Conservation (phyloP, 768 basidiomycete species). For the Terana coerulea region DNA sequence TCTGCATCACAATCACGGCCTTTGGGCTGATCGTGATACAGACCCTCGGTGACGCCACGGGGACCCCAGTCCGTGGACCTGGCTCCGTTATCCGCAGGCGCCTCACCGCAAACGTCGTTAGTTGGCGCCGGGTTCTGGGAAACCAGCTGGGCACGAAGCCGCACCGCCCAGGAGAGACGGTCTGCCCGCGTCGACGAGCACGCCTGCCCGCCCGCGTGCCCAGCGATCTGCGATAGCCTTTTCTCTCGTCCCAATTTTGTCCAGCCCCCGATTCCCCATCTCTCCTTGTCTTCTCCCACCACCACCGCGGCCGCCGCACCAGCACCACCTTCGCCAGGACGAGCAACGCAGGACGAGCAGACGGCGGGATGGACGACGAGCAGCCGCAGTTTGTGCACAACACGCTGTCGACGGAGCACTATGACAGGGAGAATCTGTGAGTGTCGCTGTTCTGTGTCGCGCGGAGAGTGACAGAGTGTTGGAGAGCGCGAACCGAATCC, state of each 20-base stretch:
- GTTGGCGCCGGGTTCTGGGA: conserved; percentile 8
- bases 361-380: conserved; percentile 15
- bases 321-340: background rate
- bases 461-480: background rate
- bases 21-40: background rate
- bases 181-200: no score
- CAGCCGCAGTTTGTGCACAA: conserved; percentile 16
- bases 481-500: conserved; percentile 11
- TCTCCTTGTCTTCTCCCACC: background rate
- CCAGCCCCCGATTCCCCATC: background rate
- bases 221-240: conserved; percentile 5
- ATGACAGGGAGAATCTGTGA: conserved; percentile 17
- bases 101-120: background rate
- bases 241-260: background rate
- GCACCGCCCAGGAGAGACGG: background rate
- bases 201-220: no score
- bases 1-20: background rate
- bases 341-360: background rate
- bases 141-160: background rate
- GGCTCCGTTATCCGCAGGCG: background rate
- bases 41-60: background rate
- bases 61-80: conserved; percentile 8
- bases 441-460: conserved; percentile 1
- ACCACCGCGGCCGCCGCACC: background rate
- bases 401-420: conserved; percentile 10